Evolutionary conservation across 1,139 yeast genomes (phyloP).

Genomic region (Meyerozyma elateridarum): DNA sequence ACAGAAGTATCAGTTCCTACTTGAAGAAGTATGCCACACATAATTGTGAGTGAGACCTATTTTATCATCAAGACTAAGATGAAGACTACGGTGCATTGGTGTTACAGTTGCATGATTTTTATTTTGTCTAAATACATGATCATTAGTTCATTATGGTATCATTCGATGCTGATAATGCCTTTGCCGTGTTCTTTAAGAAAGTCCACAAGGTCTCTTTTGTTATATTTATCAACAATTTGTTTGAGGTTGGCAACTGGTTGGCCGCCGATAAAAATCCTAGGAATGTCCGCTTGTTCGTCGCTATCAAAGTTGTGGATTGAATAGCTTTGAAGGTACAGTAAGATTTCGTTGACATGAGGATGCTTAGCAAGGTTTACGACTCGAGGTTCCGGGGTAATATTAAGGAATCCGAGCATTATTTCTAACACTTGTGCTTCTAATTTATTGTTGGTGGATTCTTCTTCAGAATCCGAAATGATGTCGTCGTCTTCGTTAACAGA

Average conservation of each 20-base stretch:
- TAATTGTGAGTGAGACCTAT: too few relatives aligned
- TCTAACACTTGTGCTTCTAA: slow-evolving; percentile 19
- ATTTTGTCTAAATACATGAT: slow-evolving; percentile 3
- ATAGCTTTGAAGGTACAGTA: slow-evolving; percentile 22
- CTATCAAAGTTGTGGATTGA: slow-evolving; percentile 8
- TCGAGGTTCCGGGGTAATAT: slow-evolving; percentile 31
- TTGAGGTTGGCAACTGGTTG: slow-evolving; percentile 25
- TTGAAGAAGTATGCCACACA: slow-evolving; percentile 4
- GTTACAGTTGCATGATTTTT: neutral
- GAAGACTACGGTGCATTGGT: too few relatives aligned
- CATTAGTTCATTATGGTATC: slow-evolving; percentile 3
- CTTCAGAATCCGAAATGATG: neutral
- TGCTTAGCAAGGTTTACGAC: slow-evolving; percentile 27
- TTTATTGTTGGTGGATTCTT: slow-evolving; percentile 13
- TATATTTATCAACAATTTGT: slow-evolving; percentile 20
- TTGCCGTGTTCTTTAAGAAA: slow-evolving; percentile 23
- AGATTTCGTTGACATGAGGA: slow-evolving; percentile 24
- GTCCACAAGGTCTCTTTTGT: slow-evolving; percentile 16
- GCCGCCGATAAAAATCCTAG: slow-evolving; percentile 31
- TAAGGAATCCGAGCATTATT: slow-evolving; percentile 17
- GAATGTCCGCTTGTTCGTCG: slow-evolving; percentile 19
- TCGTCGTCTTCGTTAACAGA: neutral
- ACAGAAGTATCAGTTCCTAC: neutral
- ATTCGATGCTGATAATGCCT: slow-evolving; percentile 22
- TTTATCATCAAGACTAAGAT: too few relatives aligned